A percentile compares a stretch with the other conserved stretches of the same genome.
Evolutionary conservation across 805 yeast species (phyloP).

Genomic region (Metschnikowia vanudenii): DNA sequence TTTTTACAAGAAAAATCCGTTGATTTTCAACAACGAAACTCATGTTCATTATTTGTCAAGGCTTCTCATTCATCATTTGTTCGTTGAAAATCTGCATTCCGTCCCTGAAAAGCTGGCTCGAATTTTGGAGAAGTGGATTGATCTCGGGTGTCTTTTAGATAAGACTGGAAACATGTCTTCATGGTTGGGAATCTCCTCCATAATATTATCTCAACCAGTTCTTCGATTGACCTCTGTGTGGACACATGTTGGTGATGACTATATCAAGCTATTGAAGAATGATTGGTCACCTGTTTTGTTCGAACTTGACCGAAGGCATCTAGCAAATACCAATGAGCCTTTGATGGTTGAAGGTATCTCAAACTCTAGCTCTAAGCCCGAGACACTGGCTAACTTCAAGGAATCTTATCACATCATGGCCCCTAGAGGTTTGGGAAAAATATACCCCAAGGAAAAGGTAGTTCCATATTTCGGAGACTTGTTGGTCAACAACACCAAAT

Average conservation of each 20-base stretch:
- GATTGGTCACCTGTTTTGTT: constrained; percentile 94
- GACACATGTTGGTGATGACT: constrained; percentile 62
- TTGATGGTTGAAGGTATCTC: constrained; percentile 18
- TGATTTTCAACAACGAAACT: constrained; percentile 63
- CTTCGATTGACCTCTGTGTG: constrained; percentile 73
- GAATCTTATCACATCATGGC: constrained; percentile 73
- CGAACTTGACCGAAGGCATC: constrained; percentile 76
- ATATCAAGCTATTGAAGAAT: constrained; percentile 58
- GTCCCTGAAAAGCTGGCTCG: constrained; percentile 53
- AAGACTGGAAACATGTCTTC: constrained; percentile 88
- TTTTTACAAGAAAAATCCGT: constrained; percentile 62
- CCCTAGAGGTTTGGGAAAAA: constrained; percentile 80
- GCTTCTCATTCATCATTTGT: constrained; percentile 65
- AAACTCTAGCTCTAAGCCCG: constrained; percentile 11
- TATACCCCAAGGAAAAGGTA: constrained; percentile 71
- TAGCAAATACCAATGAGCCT: constrained; percentile 32
- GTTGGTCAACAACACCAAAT: constrained; percentile 44
- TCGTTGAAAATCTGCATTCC: constrained; percentile 44
- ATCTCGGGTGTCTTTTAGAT: constrained; percentile 74
- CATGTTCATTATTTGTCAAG: constrained; percentile 80
- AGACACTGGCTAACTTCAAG: constrained; percentile 16
- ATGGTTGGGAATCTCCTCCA: constrained; percentile 87
- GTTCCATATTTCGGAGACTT: constrained; percentile 92
- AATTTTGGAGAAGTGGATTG: constrained; percentile 78
- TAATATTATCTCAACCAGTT: constrained; percentile 78